Evolutionary conservation across 2,329 filamentous ascomycete species (phyloP), one percentile per base, ranked within the genome.

Genomic region (Sordariomycetes sp.): DNA sequence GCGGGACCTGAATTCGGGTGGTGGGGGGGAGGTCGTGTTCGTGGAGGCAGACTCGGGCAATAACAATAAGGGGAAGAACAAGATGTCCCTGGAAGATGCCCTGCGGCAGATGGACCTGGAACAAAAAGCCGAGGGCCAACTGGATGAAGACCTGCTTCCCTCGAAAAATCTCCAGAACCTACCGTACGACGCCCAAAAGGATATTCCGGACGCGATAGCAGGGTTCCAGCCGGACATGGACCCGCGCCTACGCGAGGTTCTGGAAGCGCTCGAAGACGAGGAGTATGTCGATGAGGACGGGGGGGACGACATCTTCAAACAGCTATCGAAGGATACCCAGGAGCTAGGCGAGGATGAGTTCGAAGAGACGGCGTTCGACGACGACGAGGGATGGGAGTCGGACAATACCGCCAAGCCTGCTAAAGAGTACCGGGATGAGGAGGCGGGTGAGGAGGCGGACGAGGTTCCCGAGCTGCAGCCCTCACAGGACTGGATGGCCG

Each of bases 221-320:
- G 94, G 94, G 0, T 96, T 99, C 71, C 88, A 99, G 72, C 94
- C 95, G 7, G 92, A 97, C 68, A 97, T 99, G 94, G 95, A 99
- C 67, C 92, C 92, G 2, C 81, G 93, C 46, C 71, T 99, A 64
- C 82, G 94, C 53, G 94, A 99, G 71, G 91, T 92, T 5, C 74
- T 99, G 25, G 92, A 97, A 72, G 94, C 94, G 12, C 75, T 99
- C 34, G 94, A 99, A 54, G 94, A 99, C 67, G 94, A 99, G 25
- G 93, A 88, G 2, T 99, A 90, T 68, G 92, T 99, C 1, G 93
- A 89, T 54, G 80, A 89, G 7, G 83, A 92, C 24, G 83, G 93
- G 40, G 46, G n/a, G 6, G 89, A 94, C n/a, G 89, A 94, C 58
- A 74, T 97, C 56, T 97, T 99, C 71, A 83, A 82, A 52, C 73